phyloP scores from a whole-genome alignment of 1,139 yeast species.

The Hemisphaericaspora xylofermentans region DNA sequence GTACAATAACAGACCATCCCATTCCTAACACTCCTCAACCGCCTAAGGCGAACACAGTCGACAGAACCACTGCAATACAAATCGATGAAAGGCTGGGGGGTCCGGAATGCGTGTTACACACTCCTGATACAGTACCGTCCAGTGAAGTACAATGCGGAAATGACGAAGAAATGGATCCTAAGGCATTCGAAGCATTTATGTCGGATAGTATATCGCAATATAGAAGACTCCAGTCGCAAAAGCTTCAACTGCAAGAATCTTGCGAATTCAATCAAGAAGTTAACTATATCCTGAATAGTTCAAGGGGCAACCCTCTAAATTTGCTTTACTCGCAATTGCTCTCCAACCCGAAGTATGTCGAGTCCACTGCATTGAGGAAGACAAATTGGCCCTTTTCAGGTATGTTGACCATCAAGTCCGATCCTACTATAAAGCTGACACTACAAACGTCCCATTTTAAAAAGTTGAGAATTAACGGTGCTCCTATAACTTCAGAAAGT shows the following conservation, averaged over 20 bases:
- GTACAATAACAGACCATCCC: too few relatives aligned
- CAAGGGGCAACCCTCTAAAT: conserved; percentile 21
- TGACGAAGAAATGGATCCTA: conserved; percentile 23
- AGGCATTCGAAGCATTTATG: conserved; percentile 38
- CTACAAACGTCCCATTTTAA: conserved; percentile 42
- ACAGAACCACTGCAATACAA: too few relatives aligned
- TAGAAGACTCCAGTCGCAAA: conserved; percentile 27
- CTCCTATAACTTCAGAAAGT: conserved; percentile 36
- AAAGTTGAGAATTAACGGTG: conserved; percentile 43
- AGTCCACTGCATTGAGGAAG: conserved; percentile 8
- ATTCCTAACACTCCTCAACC: too few relatives aligned
- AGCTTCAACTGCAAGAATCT: conserved; percentile 10
- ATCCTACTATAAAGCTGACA: conserved; percentile 40
- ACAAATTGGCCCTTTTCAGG: conserved; percentile 13
- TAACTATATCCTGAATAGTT: background rate
- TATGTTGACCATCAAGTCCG: conserved; percentile 28
- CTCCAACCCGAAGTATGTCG: conserved; percentile 15
- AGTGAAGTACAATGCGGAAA: background rate
- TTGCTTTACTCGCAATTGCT: conserved; percentile 20
- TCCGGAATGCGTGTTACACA: too few relatives aligned
- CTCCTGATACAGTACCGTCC: background rate
- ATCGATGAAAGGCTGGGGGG: too few relatives aligned
- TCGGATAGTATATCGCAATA: conserved; percentile 33
- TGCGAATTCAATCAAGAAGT: conserved; percentile 8
- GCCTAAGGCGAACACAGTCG: too few relatives aligned